These are phyloP conservation scores for Volvariella volvacea DNA, from an alignment of 1,284 basidiomycete genomes.

Conservation along the genomic window DNA sequence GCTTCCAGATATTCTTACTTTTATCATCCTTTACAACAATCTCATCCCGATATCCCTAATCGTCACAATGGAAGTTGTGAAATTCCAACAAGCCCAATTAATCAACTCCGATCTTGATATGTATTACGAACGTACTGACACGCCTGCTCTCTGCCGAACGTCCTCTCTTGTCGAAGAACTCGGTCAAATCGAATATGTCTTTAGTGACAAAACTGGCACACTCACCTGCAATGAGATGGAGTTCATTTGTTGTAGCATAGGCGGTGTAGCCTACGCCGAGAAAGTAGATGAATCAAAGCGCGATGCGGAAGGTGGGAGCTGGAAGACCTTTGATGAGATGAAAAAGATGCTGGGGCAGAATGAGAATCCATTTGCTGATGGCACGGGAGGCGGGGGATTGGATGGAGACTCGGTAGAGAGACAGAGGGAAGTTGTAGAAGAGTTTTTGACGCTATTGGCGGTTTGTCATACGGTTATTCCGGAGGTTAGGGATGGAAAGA, in stretches of 20 bases:
- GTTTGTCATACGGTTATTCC: constrained; percentile 99
- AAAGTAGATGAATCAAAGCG: constrained; percentile 79
- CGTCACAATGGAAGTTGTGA: constrained; percentile 99
- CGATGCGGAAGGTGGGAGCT: constrained; percentile 57
- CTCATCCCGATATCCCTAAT: constrained; percentile 98
- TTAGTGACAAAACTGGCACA: constrained; percentile 98
- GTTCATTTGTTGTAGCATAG: constrained; percentile 88
- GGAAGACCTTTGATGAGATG: constrained; percentile 76
- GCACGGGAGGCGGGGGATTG: constrained; percentile 2
- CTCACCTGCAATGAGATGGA: constrained; percentile 99
- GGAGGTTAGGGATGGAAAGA: constrained; percentile 83
- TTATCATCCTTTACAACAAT: constrained; percentile 99
- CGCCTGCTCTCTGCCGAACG: constrained; percentile 93
- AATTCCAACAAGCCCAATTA: constrained; percentile 93
- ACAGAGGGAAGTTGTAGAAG: constrained; percentile 60
- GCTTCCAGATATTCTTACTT: constrained; percentile 84
- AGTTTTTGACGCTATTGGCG: constrained; percentile 88
- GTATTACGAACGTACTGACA: constrained; percentile 94
- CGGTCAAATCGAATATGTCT: constrained; percentile 98
- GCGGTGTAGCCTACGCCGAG: constrained; percentile 86
- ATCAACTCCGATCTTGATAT: constrained; percentile 97
- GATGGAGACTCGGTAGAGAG: constrained; percentile 20
- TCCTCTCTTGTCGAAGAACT: constrained; percentile 97
- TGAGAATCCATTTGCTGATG: constrained; percentile 51
- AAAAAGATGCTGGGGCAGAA: constrained; percentile 42